phyloP scores from a whole-genome alignment of 2,329 filamentous ascomycete species.

The Byssochlamys sp. region DNA sequence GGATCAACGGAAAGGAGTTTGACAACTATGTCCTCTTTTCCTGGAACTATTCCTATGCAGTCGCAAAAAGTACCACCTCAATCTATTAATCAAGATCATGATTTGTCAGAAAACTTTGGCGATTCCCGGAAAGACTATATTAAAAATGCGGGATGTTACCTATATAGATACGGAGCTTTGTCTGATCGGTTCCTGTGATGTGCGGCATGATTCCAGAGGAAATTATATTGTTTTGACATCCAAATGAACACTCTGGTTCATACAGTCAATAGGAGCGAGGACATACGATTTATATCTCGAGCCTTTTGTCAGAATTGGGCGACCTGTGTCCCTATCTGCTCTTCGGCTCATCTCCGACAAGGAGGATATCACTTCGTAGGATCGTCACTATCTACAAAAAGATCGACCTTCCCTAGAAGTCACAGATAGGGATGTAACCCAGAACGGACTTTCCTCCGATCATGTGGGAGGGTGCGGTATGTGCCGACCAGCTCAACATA shows the following conservation, averaged over 20 bases:
- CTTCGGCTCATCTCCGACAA: neutral
- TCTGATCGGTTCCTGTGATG: neutral
- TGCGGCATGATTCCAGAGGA: neutral
- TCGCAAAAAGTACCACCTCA: conserved; percentile 35
- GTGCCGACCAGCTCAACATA: neutral
- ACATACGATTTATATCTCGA: too few relatives aligned
- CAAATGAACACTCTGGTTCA: neutral
- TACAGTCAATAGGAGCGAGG: neutral
- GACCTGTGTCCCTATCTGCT: neutral
- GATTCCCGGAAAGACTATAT: neutral
- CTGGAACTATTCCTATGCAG: conserved; percentile 28
- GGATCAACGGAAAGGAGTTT: conserved; percentile 34
- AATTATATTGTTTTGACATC: neutral
- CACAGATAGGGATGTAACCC: neutral
- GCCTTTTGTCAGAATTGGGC: too few relatives aligned
- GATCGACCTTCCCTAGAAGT: neutral
- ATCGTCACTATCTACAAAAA: neutral
- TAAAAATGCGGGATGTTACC: neutral
- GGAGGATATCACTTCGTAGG: neutral
- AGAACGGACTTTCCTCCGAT: neutral
- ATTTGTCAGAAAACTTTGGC: neutral
- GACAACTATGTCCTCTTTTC: conserved; percentile 28
- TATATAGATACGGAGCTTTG: conserved; percentile 2
- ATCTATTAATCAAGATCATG: conserved; percentile 11
- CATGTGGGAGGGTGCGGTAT: neutral